phyloP scores from a whole-genome alignment of 257 asterid genomes.

The Salvia hispanica region DNA sequence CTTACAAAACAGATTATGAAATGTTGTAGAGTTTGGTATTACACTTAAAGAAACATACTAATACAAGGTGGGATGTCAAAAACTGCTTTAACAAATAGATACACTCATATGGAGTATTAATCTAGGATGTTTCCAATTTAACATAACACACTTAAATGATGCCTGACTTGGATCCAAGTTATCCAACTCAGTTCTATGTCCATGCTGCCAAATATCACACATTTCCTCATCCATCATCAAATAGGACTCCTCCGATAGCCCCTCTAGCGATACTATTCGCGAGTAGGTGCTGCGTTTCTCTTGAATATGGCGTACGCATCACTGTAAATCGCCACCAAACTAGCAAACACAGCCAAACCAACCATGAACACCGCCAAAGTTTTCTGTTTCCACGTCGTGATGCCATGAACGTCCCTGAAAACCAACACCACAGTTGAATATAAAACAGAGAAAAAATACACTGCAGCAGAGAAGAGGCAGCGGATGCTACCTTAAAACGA shows the following conservation, averaged over 20 bases:
- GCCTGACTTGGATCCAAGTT: too few relatives aligned
- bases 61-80: too few relatives aligned
- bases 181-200: too few relatives aligned
- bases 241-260: too few relatives aligned
- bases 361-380: conserved; percentile 52
- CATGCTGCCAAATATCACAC: conserved; percentile 19
- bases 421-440: background rate
- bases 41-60: too few relatives aligned
- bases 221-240: background rate
- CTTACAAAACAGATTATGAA: too few relatives aligned
- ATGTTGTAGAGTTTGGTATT: too few relatives aligned
- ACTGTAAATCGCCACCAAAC: conserved; percentile 51
- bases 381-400: conserved; percentile 45
- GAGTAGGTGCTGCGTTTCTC: conserved; percentile 33
- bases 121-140: too few relatives aligned
- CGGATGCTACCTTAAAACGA: conserved; percentile 45
- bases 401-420: conserved; percentile 49
- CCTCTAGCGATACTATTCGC: conserved; percentile 10
- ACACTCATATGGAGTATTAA: too few relatives aligned
- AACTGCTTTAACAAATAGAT: too few relatives aligned
- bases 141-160: too few relatives aligned
- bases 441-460: background rate
- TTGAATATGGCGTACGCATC: conserved; percentile 42
- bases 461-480: background rate
- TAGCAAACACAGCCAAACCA: conserved; percentile 51